Evolutionary conservation across 2,329 filamentous ascomycete species (phyloP).

Genomic region (Colletotrichum liriopes): DNA sequence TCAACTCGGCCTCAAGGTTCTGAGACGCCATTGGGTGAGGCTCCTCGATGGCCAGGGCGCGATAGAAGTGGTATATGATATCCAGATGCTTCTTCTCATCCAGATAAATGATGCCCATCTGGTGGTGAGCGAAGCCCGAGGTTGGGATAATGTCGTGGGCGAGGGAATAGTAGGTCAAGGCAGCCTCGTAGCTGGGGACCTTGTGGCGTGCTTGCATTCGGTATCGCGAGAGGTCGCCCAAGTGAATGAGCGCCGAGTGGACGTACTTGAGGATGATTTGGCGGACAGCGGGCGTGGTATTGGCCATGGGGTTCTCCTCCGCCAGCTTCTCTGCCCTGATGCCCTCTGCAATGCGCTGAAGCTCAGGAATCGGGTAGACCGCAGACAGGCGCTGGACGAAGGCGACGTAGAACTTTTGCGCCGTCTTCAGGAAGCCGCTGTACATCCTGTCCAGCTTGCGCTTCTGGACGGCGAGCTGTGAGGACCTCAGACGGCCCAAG

Average conservation of each 20-base stretch:
- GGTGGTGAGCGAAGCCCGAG: constrained; percentile 89
- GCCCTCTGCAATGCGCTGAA: constrained; percentile 60
- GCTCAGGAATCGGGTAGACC: constrained; percentile 68
- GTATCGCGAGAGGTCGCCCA: constrained; percentile 93
- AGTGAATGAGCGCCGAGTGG: constrained; percentile 85
- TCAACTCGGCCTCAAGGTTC: constrained; percentile 87
- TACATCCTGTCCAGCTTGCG: constrained; percentile 89
- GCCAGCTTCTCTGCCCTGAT: constrained; percentile 61
- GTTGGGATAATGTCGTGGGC: constrained; percentile 84
- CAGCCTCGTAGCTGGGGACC: constrained; percentile 82
- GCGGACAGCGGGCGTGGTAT: constrained; percentile 66
- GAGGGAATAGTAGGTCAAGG: constrained; percentile 87
- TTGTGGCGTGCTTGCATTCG: constrained; percentile 80
- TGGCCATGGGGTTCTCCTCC: constrained; percentile 60
- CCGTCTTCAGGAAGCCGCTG: constrained; percentile 86
- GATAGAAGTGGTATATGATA: constrained; percentile 91
- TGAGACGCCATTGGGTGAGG: constrained; percentile 81
- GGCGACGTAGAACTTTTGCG: constrained; percentile 89
- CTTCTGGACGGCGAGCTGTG: constrained; percentile 72
- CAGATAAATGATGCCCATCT: constrained; percentile 88
- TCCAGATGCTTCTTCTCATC: constrained; percentile 85
- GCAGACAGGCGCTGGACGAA: constrained; percentile 84
- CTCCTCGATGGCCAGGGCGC: constrained; percentile 80
- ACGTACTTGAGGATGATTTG: constrained; percentile 80
- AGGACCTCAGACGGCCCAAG: constrained; percentile 69